Base-by-base conservation (phyloP, 2,329 filamentous ascomycete genomes). In the Aspergillus novoparasiticus region DNA sequence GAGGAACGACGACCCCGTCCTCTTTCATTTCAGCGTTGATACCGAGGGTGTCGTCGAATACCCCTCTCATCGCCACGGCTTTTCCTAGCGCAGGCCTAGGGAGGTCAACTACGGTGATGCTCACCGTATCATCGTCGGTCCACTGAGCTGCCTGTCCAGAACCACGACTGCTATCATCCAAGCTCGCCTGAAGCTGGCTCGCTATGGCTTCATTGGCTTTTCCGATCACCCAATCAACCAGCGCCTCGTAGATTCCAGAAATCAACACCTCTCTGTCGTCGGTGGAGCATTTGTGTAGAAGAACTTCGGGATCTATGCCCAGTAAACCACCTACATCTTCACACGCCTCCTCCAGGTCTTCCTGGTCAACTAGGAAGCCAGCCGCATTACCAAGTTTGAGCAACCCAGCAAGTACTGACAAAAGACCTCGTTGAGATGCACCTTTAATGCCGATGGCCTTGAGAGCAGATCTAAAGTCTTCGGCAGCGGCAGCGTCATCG, bases 1-100 rank as follows among this genome's bases (percentile, higher is more conserved):
- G 71, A 1, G 85, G 80, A 2, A 96, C 85, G n/a, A 91, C 86
- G 0, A 99, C 86, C 11, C 95, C 95, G 69, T 99, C 95, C 66
- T 94, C 90, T 73, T 94, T 96, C 94, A 99, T 98, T 81, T 99
- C 95, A 0, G 90, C 86, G 71, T 98, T 98, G 80, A 99, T 97
- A 58, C 95, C 95, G 23, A 90, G 83, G n/a, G 84, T 87, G 71
- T 98, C 95, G 69, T 99, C 94, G 71, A 99, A 99, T 41, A 98
- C 87, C 16, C 92, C 92, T 45, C 93, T 91, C 81, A 99, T 88
- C 14, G 92, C 88, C n/a, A 96, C 80, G 0, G 94, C 95, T 78
- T 95, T 97, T 63, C 91, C 93, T 0, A 99, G 83, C 1, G 86
- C 84, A 34, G 92, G 89, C 66, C 89, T 87, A 0, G 95, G 93